Evolutionary conservation across 257 asterid genomes (phyloP).

Genomic region (Solanum sitiens): DNA sequence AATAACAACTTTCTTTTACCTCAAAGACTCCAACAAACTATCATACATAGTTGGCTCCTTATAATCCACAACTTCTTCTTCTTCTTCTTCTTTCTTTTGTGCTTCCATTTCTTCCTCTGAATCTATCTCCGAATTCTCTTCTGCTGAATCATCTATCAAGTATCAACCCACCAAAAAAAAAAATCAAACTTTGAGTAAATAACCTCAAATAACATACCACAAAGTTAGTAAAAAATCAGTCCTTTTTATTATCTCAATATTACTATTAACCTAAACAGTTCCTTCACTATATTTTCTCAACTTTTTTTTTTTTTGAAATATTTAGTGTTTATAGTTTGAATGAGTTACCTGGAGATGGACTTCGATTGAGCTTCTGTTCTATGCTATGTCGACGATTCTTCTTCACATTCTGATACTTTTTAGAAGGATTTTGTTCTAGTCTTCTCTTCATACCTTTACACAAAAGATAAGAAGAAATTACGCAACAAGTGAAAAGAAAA

Average conservation of each 20-base stretch:
- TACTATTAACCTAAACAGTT: not conserved
- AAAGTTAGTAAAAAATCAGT: not conserved
- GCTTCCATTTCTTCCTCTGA: slow-evolving; percentile 13
- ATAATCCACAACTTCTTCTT: slow-evolving; percentile 9
- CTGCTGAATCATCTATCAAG: slow-evolving; percentile 18
- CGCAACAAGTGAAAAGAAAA: not conserved
- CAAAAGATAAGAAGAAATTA: not conserved
- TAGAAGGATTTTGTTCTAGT: not conserved
- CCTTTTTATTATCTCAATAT: too few relatives aligned
- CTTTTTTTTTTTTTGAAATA: not conserved
- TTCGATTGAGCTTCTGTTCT: not conserved
- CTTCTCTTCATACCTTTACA: slow-evolving; percentile 1
- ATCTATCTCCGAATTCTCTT: slow-evolving; percentile 19
- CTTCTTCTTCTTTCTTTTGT: slow-evolving; percentile 11
- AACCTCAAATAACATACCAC: not conserved
- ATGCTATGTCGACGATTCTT: not conserved
- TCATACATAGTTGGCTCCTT: slow-evolving; percentile 42
- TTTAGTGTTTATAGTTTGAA: not conserved
- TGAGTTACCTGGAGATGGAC: not conserved
- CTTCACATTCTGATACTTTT: not conserved
- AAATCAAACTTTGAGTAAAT: not conserved
- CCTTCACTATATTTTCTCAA: not conserved
- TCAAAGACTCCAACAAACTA: slow-evolving; percentile 47
- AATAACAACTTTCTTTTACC: slow-evolving; percentile 20
- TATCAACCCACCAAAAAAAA: not conserved